A percentile compares a stretch with the other conserved stretches of the same genome.
These are phyloP conservation scores for Hyphopichia wangnamkhiaoensis DNA, from an alignment of 1,139 yeast genomes.

Conservation along the genomic window DNA sequence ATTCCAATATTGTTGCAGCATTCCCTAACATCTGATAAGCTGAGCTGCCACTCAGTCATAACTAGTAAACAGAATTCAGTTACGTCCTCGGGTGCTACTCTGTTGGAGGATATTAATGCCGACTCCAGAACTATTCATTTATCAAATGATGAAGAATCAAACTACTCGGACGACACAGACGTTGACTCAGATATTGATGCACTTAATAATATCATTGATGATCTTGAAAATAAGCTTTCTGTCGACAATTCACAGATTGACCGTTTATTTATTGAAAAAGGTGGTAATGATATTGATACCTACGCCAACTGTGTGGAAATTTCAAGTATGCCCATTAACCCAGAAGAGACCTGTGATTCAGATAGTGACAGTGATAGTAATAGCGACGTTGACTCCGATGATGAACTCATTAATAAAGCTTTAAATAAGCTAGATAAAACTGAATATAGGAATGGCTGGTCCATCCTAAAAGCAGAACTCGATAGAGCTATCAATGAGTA, in stretches of 20 bases:
- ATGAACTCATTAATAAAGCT: conserved; percentile 1
- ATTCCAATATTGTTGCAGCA: no score
- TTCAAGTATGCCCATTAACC: background rate
- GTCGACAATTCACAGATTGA: background rate
- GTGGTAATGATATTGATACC: background rate
- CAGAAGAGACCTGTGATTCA: background rate
- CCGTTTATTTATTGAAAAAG: background rate
- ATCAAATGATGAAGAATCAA: background rate
- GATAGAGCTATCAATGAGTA: conserved; percentile 1
- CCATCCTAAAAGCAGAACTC: conserved; percentile 1
- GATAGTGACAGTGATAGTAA: background rate
- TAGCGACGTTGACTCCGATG: conserved; percentile 3
- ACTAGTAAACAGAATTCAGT: no score
- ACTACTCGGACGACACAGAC: conserved; percentile 14
- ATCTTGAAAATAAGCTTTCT: background rate
- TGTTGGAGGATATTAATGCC: no score
- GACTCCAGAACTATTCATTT: background rate
- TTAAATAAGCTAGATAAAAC: background rate
- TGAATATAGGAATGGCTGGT: conserved; percentile 2
- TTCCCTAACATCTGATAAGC: no score
- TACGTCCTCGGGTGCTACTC: background rate
- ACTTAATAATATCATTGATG: conserved; percentile 9
- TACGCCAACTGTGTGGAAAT: background rate
- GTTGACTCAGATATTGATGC: conserved; percentile 27
- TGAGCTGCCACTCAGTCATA: no score